A percentile compares a stretch with the other conserved stretches of the same genome.
Conservation (phyloP, 495 filamentous ascomycete species). For the Sabuloglossum arenarium region DNA sequence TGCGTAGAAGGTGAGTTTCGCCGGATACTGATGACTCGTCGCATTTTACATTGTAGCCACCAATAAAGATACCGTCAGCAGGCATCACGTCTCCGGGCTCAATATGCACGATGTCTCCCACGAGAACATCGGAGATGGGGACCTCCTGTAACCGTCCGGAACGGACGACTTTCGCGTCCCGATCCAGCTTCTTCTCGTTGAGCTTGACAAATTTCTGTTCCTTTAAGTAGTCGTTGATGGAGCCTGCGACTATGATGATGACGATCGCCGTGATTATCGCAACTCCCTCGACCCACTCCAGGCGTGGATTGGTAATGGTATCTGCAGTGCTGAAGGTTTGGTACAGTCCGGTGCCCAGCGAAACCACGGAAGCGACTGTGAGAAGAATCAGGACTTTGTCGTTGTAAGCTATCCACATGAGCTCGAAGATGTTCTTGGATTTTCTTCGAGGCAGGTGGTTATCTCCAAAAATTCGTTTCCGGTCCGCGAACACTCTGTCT, state of each 20-base stretch:
- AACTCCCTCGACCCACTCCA: slow-evolving; percentile 26
- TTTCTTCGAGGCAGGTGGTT: slow-evolving; percentile 55
- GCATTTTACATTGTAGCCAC: slow-evolving; percentile 36
- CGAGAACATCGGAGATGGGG: slow-evolving; percentile 59
- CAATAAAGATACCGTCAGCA: slow-evolving; percentile 18
- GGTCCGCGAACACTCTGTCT: slow-evolving; percentile 32
- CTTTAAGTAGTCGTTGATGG: slow-evolving; percentile 24
- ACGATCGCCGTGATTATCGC: slow-evolving; percentile 23
- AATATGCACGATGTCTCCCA: slow-evolving; percentile 64
- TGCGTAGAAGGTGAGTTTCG: slow-evolving; percentile 47
- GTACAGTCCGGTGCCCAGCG: slow-evolving; percentile 58
- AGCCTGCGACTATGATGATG: slow-evolving; percentile 23
- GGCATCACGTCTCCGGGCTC: slow-evolving; percentile 68
- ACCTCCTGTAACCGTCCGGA: slow-evolving; percentile 59
- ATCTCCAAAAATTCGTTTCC: slow-evolving; percentile 43
- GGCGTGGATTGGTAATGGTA: too few species aligned
- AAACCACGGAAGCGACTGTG: slow-evolving; percentile 58
- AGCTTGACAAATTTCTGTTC: slow-evolving; percentile 25
- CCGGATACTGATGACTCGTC: slow-evolving; percentile 51
- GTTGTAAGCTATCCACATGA: slow-evolving; percentile 69
- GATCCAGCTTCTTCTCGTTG: slow-evolving; percentile 24
- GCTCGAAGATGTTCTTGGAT: slow-evolving; percentile 44
- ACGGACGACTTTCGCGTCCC: slow-evolving; percentile 29
- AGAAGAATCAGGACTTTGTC: slow-evolving; percentile 69
- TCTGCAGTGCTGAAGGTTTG: too few species aligned